Evolutionary conservation across 139 green algal species (phyloP), one percentile per base, ranked within the genome.

Genomic region (Coelastrella sp.): DNA sequence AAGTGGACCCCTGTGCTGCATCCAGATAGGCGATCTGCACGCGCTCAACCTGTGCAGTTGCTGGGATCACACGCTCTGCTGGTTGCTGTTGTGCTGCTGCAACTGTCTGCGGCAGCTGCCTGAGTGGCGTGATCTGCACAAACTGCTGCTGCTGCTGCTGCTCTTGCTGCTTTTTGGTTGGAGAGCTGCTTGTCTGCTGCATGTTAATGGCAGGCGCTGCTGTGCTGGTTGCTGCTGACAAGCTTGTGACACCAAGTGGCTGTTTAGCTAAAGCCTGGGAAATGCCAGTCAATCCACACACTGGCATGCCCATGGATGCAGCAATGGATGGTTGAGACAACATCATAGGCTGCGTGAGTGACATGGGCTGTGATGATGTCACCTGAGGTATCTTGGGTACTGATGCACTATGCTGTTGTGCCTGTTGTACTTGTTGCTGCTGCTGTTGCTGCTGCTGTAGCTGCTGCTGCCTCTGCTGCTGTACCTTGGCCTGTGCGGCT

Each of bases 111-210:
- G 21, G 71, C 38, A 25, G 19, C 38, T 60, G 41, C 5, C 6
- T 17, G 11, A 64, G 15, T 38, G 27, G 23, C 68, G 25, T 11
- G 21, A 17, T 17, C 2, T 59, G 35, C 51, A 40, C 48, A 48
- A 68, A 50, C 8, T 68, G n/a, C 13, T 69, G 32, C 7, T 25
- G 19, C 51, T 68, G 74, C 50, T 53, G 30, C 74, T 81, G 51
- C 57, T 73, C 51, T 17, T 71, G 51, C 8, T 83, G 53, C 76
- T 57, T 35, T 23, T 37, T 35, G 50, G 34, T 19, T 38, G 41
- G n/a, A 11, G 66, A 30, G 32, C 34, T 74, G 21, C 66, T 74
- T 74, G 38, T 37, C 30, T 1, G 66, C 66, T 21, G 66, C 43
- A 15, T 25, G 40, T 30, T 13, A 48, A 25, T 34, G 32, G 25